Evolutionary conservation across 306 rosid genomes (phyloP), one percentile per base, ranked within the genome.

Genomic region (Hippophae gyantsensis): DNA sequence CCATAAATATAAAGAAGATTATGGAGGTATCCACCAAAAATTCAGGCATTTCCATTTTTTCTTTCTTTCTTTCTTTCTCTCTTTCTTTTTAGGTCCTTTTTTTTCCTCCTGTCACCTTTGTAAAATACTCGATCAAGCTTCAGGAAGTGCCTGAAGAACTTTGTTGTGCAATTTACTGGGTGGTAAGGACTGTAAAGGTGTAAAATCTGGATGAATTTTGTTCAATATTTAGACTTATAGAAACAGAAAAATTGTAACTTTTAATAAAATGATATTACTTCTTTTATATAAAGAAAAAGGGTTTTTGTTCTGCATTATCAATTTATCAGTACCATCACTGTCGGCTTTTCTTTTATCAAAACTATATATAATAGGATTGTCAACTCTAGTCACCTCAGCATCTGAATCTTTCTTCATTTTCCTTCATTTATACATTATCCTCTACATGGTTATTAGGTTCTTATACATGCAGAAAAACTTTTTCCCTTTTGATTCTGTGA

Each of bases 101-200:
- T 69, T 65, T 42, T 56, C 70, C 70, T 70, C 68, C 73, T 41
- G 65, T 75, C 80, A 45, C 88, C 73, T 68, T 61, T 68, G 84
- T 79, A 62, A 84, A 68, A 71, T 58, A 61, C 60, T 63, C 68
- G 77, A 54, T 62, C 64, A 70, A 70, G 76, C 78, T 71, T 60
- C 70, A 3, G 55, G 38, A 60, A 69, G 60, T 71, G 67, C 69
- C 79, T 38, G 54, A 49, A 63, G 78, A 56, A 58, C 76, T 73
- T 72, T 51, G 72, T 76, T 79, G 81, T 78, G 77, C 76, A 72
- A 75, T 70, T 56, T 45, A 62, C 75, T 54, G 77, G 74, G 86
- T 75, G 76, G 61, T 52, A 74, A 73, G 82, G 84, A 64, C 40
- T 90, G 95, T 87, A 87, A 84, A 90, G 92, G 55, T 82, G 78